These are phyloP conservation scores for Ogataea sp. DNA, from an alignment of 805 yeast species.

Conservation along the genomic window DNA sequence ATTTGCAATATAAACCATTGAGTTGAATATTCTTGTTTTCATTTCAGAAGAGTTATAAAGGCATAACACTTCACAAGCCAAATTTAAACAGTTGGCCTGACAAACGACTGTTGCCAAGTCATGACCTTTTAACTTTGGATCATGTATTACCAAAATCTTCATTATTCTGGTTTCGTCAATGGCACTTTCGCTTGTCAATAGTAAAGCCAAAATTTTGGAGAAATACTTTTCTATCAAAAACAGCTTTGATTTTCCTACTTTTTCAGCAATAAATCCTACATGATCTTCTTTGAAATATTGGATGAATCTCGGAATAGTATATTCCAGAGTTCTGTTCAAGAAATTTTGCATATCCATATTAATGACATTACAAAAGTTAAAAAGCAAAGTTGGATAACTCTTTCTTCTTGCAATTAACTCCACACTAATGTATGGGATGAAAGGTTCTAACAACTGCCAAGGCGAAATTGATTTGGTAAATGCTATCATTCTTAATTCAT, in stretches of 20 bases:
- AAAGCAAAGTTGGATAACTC: constrained; percentile 44
- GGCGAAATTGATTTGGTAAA: constrained; percentile 50
- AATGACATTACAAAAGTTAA: constrained; percentile 54
- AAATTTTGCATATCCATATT: constrained; percentile 57
- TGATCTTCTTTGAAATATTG: constrained; percentile 57
- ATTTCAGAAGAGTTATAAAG: constrained; percentile 25
- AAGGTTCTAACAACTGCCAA: constrained; percentile 75
- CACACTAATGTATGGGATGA: constrained; percentile 62
- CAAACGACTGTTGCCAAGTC: constrained; percentile 24
- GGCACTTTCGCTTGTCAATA: constrained; percentile 41
- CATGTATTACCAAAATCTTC: constrained; percentile 43
- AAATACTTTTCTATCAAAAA: constrained; percentile 41
- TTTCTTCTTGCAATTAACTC: constrained; percentile 48
- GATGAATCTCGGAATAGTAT: constrained; percentile 70
- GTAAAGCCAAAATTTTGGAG: constrained; percentile 47
- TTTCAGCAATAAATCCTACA: constrained; percentile 53
- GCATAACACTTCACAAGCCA: constrained; percentile 38
- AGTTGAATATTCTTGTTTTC: constrained; percentile 28
- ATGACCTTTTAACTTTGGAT: constrained; percentile 34
- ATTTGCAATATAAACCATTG: constrained; percentile 26
- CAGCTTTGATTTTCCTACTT: constrained; percentile 35
- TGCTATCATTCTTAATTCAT: constrained; percentile 54
- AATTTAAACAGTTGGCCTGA: constrained; percentile 14
- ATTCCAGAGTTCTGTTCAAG: constrained; percentile 58
- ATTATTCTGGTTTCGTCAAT: constrained; percentile 44